Percentiles rank a stretch among this genome's conserved stretches.
Evolutionary conservation across 257 asterid species (phyloP).

Genomic region (Przewalskia tangutica): DNA sequence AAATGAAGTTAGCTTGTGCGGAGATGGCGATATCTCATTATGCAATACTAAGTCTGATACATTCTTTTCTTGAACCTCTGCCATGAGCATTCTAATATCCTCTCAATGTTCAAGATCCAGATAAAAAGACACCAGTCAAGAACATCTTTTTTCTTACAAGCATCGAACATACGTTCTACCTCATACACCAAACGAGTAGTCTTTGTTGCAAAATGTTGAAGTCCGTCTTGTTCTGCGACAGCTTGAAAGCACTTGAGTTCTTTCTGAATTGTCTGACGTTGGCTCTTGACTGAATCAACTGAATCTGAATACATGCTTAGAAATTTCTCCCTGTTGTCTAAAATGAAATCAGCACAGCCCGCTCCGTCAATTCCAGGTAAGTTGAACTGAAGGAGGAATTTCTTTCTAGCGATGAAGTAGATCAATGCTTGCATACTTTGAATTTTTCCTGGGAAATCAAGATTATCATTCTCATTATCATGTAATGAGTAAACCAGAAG

Average conservation of each 20-base stretch:
- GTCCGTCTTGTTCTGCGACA: background rate
- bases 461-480: background rate
- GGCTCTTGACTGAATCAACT: background rate
- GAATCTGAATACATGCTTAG: background rate
- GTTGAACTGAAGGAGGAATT: background rate
- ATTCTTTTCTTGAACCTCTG: background rate
- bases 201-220: background rate
- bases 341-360: background rate
- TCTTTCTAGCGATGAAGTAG: background rate
- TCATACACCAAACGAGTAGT: background rate
- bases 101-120: background rate
- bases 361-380: background rate
- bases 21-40: background rate
- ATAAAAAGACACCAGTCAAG: constrained; percentile 12
- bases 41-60: too few relatives aligned
- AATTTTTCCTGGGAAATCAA: background rate
- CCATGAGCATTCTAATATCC: background rate
- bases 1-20: background rate
- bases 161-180: background rate
- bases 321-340: background rate
- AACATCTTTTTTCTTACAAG: constrained; percentile 10
- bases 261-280: background rate
- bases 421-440: background rate
- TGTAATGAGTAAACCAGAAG: background rate
- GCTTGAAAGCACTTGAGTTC: background rate